A percentile compares a stretch with the other conserved stretches of the same genome.
Evolutionary conservation across 2,329 filamentous ascomycete genomes (phyloP).

Genomic region (Colletotrichum coccodes): DNA sequence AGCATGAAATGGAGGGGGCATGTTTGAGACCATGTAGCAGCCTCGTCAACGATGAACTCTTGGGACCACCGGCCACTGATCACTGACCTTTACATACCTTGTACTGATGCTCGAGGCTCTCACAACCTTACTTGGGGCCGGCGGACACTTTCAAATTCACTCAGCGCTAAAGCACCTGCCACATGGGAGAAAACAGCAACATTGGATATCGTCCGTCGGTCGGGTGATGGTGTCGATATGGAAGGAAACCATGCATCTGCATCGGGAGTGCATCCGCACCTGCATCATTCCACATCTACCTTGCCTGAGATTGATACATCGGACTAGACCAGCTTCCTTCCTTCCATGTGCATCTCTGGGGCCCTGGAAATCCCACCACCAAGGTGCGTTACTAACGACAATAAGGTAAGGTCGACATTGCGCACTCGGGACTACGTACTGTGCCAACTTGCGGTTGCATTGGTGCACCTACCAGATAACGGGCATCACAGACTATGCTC

Average conservation of each 20-base stretch:
- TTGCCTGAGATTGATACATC: not conserved
- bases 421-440: not conserved
- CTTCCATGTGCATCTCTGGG: conserved; percentile 10
- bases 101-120: not conserved
- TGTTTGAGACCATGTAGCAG: conserved; percentile 32
- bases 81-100: conserved; percentile 5
- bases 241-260: not conserved
- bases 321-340: not conserved
- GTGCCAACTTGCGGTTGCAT: not conserved
- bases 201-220: not conserved
- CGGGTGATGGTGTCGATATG: no score
- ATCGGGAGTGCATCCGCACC: not conserved
- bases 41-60: conserved; percentile 2
- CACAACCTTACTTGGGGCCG: no score
- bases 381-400: not conserved
- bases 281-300: not conserved
- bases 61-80: conserved; percentile 5
- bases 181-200: not conserved
- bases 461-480: not conserved
- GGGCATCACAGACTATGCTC: conserved; percentile 3
- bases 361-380: conserved; percentile 20
- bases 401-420: not conserved
- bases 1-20: conserved; percentile 18
- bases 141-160: not conserved
- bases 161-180: not conserved